Evolutionary conservation across 495 filamentous ascomycete species (phyloP), one percentile per base, ranked within the genome.

Genomic region (Terfezia boudieri): DNA sequence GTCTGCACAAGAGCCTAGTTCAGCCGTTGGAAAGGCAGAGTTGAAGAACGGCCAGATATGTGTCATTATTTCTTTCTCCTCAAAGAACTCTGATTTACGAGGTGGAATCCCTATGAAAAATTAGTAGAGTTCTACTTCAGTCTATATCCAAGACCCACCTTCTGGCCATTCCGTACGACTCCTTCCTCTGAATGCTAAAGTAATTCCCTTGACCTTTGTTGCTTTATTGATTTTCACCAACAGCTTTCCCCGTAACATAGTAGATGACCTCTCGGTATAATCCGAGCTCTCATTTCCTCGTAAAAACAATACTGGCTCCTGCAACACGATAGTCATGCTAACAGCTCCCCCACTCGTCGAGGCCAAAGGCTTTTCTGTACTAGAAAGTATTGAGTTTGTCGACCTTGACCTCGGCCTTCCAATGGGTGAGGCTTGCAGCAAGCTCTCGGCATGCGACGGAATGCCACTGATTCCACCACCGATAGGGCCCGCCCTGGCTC

Each of bases 151-250:
- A 7, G 37, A n/a, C 14, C 38, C 68, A 84, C 82, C 90, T 72
- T 98, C 90, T 20, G 92, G 90, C 90, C 90, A 98, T 64, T 94
- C 86, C 0, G 90, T 98, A 58, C 82, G 79, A 2, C 86, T 82
- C 64, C 81, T 82, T 16, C 89, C 90, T 35, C 78, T 75, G 60
- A 98, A 88, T 59, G 81, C 84, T 51, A 98, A 70, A 6, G 83
- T 84, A 35, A 98, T 76, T n/a, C 86, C 80, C 71, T 93, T 95
- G 57, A 98, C 82, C 71, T 98, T 98, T 41, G 86, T 80, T 60
- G 80, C 82, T 67, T 96, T 98, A 43, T 81, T 82, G 9, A 95
- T 75, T 57, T 80, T 80, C 52, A 98, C 65, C 64, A 83, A 79
- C 54, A 98, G 68, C 63, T 79, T 86, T 8, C 90, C 90, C 50